Base-by-base conservation (phyloP, 1,284 basidiomycete genomes). In the Cryptococcus neoformans region DNA sequence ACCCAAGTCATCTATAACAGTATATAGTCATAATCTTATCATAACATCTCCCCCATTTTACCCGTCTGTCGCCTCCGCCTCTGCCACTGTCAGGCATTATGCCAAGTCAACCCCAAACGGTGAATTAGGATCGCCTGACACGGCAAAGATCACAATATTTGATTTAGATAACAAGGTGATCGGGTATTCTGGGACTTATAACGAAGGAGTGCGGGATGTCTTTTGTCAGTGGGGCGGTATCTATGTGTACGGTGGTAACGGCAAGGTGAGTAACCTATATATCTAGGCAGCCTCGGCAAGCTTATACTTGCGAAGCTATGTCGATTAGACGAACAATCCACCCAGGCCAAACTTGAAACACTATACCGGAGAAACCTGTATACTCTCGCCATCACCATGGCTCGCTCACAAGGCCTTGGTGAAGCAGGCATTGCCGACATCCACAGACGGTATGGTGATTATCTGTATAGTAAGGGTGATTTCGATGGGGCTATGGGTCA, bases 111-210 rank as follows among this genome's bases (percentile, higher is more conserved):
- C 55, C 17, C 54, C 57, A 4, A 58, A 54, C 17, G 55, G 56
- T 6, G 55, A 59, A 5, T 56, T 66, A 10, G 58, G 60, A 16
- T 77, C 75, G 80, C 16, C 46, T 3, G 90, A 95, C 55, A 85
- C 92, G 34, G 87, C 88, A 14, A 92, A 90, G 66, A 84, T 99
- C 44, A 89, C 89, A 0, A 83, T 99, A 1, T 90, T 99, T 63
- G 94, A 99, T 72, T 83, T 90, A 34, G 90, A 93, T 73, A 96
- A 95, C 78, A 94, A 94, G 79, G 83, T 95, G 51, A 84, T 97
- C 6, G 89, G 89, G 3, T 93, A 89, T 70, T 85, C 86, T 0
- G 87, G 86, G 6, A 83, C 87, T 3, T 90, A 92, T 68, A 83
- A 83, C 38, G 84, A 87, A 62, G 90, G 91, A 10, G 86, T 95